These are phyloP conservation scores for Cordyceps javanica DNA, from an alignment of 2,329 filamentous ascomycete species.

Conservation along the genomic window DNA sequence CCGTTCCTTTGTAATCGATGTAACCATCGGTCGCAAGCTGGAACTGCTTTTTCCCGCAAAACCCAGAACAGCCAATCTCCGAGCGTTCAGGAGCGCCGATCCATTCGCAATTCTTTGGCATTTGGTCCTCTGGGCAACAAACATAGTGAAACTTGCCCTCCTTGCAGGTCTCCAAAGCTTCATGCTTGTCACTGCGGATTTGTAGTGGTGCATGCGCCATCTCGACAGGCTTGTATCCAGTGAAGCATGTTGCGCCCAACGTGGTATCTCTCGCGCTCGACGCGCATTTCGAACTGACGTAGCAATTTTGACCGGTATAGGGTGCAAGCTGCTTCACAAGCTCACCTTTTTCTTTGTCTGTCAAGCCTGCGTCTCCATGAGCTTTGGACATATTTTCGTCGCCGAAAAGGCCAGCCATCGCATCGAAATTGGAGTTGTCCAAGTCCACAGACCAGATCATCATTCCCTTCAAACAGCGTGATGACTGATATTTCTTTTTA, in stretches of 20 bases:
- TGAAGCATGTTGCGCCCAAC: not conserved
- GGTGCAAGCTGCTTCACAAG: slow-evolving; percentile 16
- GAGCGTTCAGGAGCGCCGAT: slow-evolving; percentile 18
- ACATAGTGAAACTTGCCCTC: slow-evolving; percentile 22
- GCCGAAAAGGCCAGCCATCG: slow-evolving; percentile 18
- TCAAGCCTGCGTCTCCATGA: not conserved
- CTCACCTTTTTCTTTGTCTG: slow-evolving; percentile 8
- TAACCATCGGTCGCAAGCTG: slow-evolving; percentile 15
- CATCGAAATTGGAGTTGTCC: slow-evolving; percentile 21
- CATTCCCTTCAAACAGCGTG: slow-evolving; percentile 19
- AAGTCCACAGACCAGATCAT: slow-evolving; percentile 25
- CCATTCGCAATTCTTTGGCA: slow-evolving; percentile 25
- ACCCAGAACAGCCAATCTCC: slow-evolving; percentile 16
- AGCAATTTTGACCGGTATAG: slow-evolving; percentile 24
- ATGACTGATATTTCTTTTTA: slow-evolving; percentile 17
- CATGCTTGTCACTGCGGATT: not conserved
- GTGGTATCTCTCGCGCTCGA: not conserved
- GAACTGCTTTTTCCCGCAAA: slow-evolving; percentile 15
- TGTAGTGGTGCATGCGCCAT: not conserved
- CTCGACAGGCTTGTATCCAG: not conserved
- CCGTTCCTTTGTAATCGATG: slow-evolving; percentile 14
- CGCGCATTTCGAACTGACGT: slow-evolving; percentile 18
- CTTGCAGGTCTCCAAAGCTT: slow-evolving; percentile 12
- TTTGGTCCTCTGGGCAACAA: slow-evolving; percentile 22
- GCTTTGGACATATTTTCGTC: slow-evolving; percentile 12